Conservation (phyloP, 306 rosid genomes). For the Gastrolobium bilobum region DNA sequence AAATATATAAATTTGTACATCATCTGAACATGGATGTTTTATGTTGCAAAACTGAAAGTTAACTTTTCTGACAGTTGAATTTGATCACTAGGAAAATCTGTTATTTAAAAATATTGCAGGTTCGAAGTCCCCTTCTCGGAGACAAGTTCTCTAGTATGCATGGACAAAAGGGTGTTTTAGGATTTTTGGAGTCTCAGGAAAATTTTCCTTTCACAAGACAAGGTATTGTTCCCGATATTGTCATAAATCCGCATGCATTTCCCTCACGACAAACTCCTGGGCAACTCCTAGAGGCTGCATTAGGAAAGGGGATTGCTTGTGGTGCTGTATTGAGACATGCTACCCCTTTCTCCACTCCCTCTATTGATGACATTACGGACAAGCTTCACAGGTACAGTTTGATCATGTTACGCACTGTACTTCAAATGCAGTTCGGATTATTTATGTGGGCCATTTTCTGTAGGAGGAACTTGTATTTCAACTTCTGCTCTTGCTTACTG, state of each 20-base stretch:
- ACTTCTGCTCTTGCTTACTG: conserved; percentile 31
- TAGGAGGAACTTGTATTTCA: conserved; percentile 27
- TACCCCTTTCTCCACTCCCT: conserved; percentile 89
- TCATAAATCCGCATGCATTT: conserved; percentile 97
- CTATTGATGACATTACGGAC: conserved; percentile 83
- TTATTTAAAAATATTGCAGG: conserved; percentile 57
- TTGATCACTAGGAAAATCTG: conserved; percentile 28
- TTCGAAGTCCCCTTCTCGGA: conserved; percentile 93
- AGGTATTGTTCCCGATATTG: conserved; percentile 97
- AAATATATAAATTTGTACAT: not conserved
- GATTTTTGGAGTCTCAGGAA: conserved; percentile 90
- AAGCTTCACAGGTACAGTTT: conserved; percentile 85
- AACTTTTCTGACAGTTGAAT: not conserved
- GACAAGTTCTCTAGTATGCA: conserved; percentile 99
- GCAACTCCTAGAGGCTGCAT: conserved; percentile 95
- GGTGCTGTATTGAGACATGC: conserved; percentile 74
- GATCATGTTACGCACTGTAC: conserved; percentile 16
- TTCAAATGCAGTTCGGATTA: conserved; percentile 29
- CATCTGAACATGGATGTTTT: conserved; percentile 37
- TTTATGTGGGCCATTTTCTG: conserved; percentile 28
- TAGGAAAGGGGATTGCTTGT: conserved; percentile 93
- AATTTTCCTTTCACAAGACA: conserved; percentile 93
- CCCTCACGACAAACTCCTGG: conserved; percentile 99
- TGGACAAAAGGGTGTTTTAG: conserved; percentile 99
- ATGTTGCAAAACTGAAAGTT: conserved; percentile 40